Percentiles rank a stretch among this genome's conserved stretches.
Evolutionary conservation across 345 rosid species (phyloP).

Genomic region (Bretschneidera sinensis): DNA sequence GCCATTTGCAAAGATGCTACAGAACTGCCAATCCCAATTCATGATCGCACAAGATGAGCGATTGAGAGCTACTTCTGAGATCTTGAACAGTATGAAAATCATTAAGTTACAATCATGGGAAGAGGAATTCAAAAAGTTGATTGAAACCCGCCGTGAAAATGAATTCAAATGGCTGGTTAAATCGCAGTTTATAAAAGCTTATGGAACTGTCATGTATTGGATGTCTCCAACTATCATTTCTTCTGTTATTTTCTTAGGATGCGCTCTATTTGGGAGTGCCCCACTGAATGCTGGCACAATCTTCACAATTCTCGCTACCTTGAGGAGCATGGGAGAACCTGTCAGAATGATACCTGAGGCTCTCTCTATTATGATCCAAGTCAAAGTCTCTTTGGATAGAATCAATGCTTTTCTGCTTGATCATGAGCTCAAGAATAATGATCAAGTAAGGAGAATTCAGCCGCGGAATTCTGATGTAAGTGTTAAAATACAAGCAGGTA

Average conservation of each 20-base stretch:
- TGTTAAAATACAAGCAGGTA: slow-evolving; percentile 46
- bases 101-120: slow-evolving; percentile 85
- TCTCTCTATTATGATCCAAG: slow-evolving; percentile 64
- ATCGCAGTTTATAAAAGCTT: slow-evolving; percentile 45
- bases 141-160: slow-evolving; percentile 41
- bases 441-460: slow-evolving; percentile 25
- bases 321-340: slow-evolving; percentile 62
- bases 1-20: slow-evolving; percentile 54
- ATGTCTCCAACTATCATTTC: slow-evolving; percentile 66
- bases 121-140: slow-evolving; percentile 57
- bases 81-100: slow-evolving; percentile 67
- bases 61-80: slow-evolving; percentile 58
- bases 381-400: slow-evolving; percentile 55
- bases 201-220: slow-evolving; percentile 55
- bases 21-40: slow-evolving; percentile 56
- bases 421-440: slow-evolving; percentile 47
- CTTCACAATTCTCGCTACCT: slow-evolving; percentile 66
- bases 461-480: slow-evolving; percentile 20
- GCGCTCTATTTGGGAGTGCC: slow-evolving; percentile 46
- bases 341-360: slow-evolving; percentile 70
- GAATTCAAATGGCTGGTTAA: slow-evolving; percentile 67
- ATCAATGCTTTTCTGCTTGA: slow-evolving; percentile 55
- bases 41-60: slow-evolving; percentile 73
- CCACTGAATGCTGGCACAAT: slow-evolving; percentile 71
- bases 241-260: slow-evolving; percentile 57